Base-by-base conservation (phyloP, 1,139 yeast species). In the Tardiomyces depauwii region DNA sequence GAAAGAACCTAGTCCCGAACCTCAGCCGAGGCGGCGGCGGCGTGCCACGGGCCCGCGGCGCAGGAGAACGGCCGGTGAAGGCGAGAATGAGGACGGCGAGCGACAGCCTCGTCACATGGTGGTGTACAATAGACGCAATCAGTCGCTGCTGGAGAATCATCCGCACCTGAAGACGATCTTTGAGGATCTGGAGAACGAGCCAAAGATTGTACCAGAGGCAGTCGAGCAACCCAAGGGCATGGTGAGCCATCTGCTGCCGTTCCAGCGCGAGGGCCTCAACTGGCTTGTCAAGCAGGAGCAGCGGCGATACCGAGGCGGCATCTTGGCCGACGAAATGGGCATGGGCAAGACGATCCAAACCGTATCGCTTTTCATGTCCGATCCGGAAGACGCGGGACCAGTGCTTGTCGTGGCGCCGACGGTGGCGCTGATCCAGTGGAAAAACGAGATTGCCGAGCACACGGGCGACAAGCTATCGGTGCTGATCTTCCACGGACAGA, bases 311-410 rank as follows among this genome's bases (percentile, higher is more conserved):
- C 72, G 75, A 16, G 97, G 98, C 21, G 98, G 98, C 3, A 81
- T 91, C n/a, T 68, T 91, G 44, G 98, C 98, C 2, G 99, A 91
- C 67, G 99, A 91, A 64, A 91, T 91, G 98, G 98, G 98, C 43
- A 89, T 91, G 97, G 98, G 98, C 55, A 91, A 91, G 60, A 91
- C 98, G 1, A 88, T 91, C 44, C 98, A 91, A 64, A 87, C 95
- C 25, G 89, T 91, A 51, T 91, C 94, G 0, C 66, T 91, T 46
- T 77, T 91, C 60, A 77, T 88, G 79, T 64, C 74, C 45, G 96
- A 89, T 61, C 59, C 63, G 3, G 44, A 47, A 3, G 45, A 47
- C 19, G 53, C 66, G 19, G 68, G 78, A 16, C 96, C 97, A 1
- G 85, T 83, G 53, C 68, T 91, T 51, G 97, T 91, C 10, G 83